Evolutionary conservation across 2,329 filamentous ascomycete genomes (phyloP).

Genomic region (Teratosphaeria zuluensis): DNA sequence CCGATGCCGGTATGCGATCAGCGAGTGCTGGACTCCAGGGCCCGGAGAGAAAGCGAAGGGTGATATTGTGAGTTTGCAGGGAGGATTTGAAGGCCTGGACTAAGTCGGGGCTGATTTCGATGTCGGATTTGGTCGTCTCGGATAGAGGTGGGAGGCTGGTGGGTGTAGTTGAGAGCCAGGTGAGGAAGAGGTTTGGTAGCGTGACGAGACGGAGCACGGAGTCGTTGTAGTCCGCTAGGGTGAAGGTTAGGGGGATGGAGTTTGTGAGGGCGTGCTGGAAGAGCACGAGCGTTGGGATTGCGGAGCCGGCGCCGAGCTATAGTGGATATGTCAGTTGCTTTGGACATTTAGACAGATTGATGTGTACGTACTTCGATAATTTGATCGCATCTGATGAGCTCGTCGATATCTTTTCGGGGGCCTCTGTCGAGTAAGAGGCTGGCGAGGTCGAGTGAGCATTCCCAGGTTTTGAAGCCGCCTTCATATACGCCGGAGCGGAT

Average conservation of each 20-base stretch:
- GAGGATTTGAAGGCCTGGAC: conserved; percentile 46
- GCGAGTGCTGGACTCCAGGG: conserved; percentile 60
- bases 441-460: conserved; percentile 72
- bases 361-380: conserved; percentile 33
- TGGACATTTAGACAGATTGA: neutral
- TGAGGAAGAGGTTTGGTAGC: conserved; percentile 65
- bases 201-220: conserved; percentile 70
- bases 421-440: conserved; percentile 48
- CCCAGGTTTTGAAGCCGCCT: conserved; percentile 84
- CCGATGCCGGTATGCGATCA: conserved; percentile 39
- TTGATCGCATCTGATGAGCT: conserved; percentile 39
- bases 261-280: conserved; percentile 52
- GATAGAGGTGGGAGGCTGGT: conserved; percentile 2
- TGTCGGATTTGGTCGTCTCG: conserved; percentile 39
- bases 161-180: conserved; percentile 40
- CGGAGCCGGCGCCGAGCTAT: conserved; percentile 70
- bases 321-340: neutral
- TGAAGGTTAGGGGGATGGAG: conserved; percentile 47
- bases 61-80: conserved; percentile 43
- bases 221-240: conserved; percentile 71
- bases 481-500: conserved; percentile 76
- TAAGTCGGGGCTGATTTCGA: conserved; percentile 49
- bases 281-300: conserved; percentile 60
- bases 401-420: conserved; percentile 40
- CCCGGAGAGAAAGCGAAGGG: conserved; percentile 60